These are phyloP conservation scores for Ceratobasidium sp. DNA, from an alignment of 1,284 basidiomycete genomes.

Conservation along the genomic window DNA sequence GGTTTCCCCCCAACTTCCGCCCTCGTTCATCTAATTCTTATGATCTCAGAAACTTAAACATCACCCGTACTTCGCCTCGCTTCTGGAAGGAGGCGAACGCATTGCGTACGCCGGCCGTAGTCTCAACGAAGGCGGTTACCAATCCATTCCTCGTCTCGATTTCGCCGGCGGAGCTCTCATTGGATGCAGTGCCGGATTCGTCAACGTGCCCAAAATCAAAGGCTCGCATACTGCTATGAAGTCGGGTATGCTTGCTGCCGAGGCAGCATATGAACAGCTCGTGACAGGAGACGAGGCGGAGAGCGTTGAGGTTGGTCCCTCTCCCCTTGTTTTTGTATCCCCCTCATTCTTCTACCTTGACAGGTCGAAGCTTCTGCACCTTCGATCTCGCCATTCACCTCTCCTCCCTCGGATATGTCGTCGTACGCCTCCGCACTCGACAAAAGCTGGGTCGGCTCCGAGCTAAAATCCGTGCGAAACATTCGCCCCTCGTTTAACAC, in stretches of 20 bases:
- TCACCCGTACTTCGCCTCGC: slow-evolving; percentile 88
- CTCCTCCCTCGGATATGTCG: slow-evolving; percentile 71
- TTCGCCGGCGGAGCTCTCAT: slow-evolving; percentile 97
- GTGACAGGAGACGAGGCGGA: slow-evolving; percentile 54
- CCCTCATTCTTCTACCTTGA: not conserved
- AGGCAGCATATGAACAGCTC: slow-evolving; percentile 79
- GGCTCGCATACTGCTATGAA: slow-evolving; percentile 99
- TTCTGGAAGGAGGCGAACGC: slow-evolving; percentile 83
- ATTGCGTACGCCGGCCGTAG: slow-evolving; percentile 93
- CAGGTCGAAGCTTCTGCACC: slow-evolving; percentile 30
- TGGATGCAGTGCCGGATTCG: slow-evolving; percentile 95
- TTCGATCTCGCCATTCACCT: slow-evolving; percentile 26
- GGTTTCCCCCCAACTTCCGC: slow-evolving; percentile 50
- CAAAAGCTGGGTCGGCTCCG: slow-evolving; percentile 88
- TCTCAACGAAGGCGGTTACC: slow-evolving; percentile 94
- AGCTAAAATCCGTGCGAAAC: slow-evolving; percentile 94
- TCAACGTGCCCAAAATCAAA: slow-evolving; percentile 99
- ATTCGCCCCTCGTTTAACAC: slow-evolving; percentile 93
- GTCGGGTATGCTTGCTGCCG: slow-evolving; percentile 96
- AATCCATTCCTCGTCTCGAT: slow-evolving; percentile 90
- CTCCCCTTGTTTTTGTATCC: not conserved
- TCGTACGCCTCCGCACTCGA: slow-evolving; percentile 81
- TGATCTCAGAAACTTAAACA: slow-evolving; percentile 89
- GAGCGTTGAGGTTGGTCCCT: slow-evolving; percentile 36
- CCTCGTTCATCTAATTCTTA: slow-evolving; percentile 38